Evolutionary conservation across 257 asterid genomes (phyloP), one percentile per base, ranked within the genome.

Genomic region (Solanum etuberosum): DNA sequence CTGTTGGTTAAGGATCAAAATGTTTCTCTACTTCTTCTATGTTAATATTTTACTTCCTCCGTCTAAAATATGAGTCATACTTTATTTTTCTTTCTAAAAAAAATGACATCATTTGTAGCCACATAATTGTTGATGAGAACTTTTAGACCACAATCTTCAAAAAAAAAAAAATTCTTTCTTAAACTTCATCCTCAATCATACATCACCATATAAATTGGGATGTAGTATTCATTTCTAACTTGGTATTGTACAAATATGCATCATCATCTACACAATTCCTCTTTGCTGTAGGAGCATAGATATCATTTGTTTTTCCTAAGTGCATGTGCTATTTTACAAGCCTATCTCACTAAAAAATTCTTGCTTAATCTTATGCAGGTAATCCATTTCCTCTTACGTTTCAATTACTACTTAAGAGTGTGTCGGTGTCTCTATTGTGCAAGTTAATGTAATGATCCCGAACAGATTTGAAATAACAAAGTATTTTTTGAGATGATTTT

Each of bases 351-450:
- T 38, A 38, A 98, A 40, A 98, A 94, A 77, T 95, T 97, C 90
- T 91, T 97, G 43, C 88, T 91, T 73, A 94, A 94, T 84, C 95
- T 97, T 90, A 97, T 93, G 92, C 98, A 97, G 98, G 99, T 95
- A 73, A 11, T 73, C 9, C 9, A 37, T 37, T 37, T 37, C 40
- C 40, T 7, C 40, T 37, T 9, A 37, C 6, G 40, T 37, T 37
- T 37, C 40, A 37, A 37, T 9, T 37, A 37, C 40, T 37, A 37
- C 40, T 37, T 6, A 37, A 37, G 40, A 37, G 40, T 37, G 40
- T 37, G 40, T 37, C 7, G 7, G 40, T 37, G 9, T 37, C 40
- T 37, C 40, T 37, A 37, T 37, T 37, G 40, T 37, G 9, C 40
- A 37, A 37, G 40, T 37, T 37, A 37, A 37, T n/a, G n/a, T n/a